Evolutionary conservation across 129 eudicot species (phyloP).

Genomic region (Glebionis coronaria): DNA sequence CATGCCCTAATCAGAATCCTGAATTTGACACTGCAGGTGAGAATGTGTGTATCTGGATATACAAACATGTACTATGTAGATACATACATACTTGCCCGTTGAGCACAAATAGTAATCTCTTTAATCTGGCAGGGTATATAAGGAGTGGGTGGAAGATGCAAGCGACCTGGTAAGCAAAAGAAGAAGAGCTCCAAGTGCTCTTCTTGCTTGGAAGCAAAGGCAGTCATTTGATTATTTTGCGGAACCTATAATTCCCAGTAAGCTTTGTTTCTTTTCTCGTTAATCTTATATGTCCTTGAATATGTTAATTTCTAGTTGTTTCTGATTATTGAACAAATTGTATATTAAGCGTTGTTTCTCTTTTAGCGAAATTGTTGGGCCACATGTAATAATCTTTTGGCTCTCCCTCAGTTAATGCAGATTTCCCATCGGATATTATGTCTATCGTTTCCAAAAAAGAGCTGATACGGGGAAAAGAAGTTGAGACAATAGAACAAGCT

Average conservation of each 20-base stretch:
- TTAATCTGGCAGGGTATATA: constrained; percentile 44
- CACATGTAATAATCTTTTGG: constrained; percentile 13
- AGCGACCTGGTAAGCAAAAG: constrained; percentile 47
- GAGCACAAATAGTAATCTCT: constrained; percentile 3
- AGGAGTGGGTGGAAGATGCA: constrained; percentile 46
- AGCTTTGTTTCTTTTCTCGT: constrained; percentile 22
- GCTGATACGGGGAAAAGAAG: constrained; percentile 20
- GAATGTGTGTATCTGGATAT: neutral
- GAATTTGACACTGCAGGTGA: neutral
- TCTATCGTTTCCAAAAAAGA: constrained; percentile 24
- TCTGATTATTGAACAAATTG: neutral
- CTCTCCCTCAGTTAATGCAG: constrained; percentile 27
- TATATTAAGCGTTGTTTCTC: constrained; percentile 3
- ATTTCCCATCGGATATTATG: constrained; percentile 28
- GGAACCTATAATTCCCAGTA: constrained; percentile 63
- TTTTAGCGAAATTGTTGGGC: neutral
- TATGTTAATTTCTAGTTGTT: neutral
- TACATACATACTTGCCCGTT: neutral
- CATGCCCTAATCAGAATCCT: neutral
- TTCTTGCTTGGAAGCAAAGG: constrained; percentile 31
- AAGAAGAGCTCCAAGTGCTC: constrained; percentile 37
- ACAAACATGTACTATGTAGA: neutral
- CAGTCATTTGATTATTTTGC: constrained; percentile 30
- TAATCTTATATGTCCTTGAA: constrained; percentile 3
- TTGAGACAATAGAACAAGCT: constrained; percentile 21